Evolutionary conservation across 1,284 basidiomycete species (phyloP).

Genomic region (Spongispora temasekensis): DNA sequence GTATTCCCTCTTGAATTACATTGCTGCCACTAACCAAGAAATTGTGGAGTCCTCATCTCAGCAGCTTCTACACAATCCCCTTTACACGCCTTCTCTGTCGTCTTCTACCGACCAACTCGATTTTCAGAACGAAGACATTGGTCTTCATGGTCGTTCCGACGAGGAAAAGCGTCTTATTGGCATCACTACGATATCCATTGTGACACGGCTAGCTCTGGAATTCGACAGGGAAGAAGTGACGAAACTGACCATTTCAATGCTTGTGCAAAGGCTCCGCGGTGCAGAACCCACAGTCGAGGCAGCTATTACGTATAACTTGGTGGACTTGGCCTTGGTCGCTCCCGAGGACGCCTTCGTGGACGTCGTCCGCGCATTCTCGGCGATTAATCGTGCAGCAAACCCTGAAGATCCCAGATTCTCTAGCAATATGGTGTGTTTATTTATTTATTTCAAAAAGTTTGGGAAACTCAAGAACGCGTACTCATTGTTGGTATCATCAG

Average conservation of each 20-base stretch:
- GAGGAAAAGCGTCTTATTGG: constrained; percentile 85
- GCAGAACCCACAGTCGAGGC: constrained; percentile 88
- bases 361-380: constrained; percentile 83
- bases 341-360: constrained; percentile 82
- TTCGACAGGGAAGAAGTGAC: constrained; percentile 84
- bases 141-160: constrained; percentile 69
- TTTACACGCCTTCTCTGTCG: constrained; percentile 45
- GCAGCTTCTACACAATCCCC: constrained; percentile 43
- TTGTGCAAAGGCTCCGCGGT: constrained; percentile 84
- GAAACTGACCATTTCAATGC: constrained; percentile 86
- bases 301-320: constrained; percentile 88
- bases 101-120: constrained; percentile 39
- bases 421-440: constrained; percentile 70
- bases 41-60: constrained; percentile 54
- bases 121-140: constrained; percentile 42
- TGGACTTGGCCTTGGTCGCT: constrained; percentile 83
- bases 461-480: neutral
- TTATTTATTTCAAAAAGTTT: too few relatives aligned
- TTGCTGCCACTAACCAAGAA: constrained; percentile 80
- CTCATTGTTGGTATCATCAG: constrained; percentile 37
- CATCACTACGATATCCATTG: constrained; percentile 89
- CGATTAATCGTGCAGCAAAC: constrained; percentile 83
- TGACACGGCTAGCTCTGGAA: constrained; percentile 81
- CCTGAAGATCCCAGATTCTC: constrained; percentile 84
- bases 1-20: constrained; percentile 93